Base-by-base conservation (phyloP, 176 grass and related monocot species). In the Otatea glauca region DNA sequence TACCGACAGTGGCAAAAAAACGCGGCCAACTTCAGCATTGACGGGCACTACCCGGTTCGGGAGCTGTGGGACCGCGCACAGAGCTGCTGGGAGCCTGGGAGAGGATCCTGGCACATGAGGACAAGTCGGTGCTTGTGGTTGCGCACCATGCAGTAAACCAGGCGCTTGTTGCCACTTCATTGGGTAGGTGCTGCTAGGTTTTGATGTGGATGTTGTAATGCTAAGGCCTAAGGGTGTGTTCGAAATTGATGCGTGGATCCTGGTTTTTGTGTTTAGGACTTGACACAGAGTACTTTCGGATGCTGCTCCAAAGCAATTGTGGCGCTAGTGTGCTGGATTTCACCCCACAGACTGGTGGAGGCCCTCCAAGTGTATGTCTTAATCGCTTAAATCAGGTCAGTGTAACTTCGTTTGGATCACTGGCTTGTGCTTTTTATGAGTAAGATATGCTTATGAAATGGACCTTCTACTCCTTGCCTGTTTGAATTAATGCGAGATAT, bases 81-180 rank as follows among this genome's bases (percentile, higher is more conserved):
- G 69, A 90, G 79, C 90, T 95, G 89, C 29, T 29, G 29, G 29
- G 29, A 29, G 29, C 29, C 64, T 42, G 96, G 92, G 85, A 85
- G 82, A 93, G 89, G 81, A 95, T 98, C 64, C 72, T 95, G 69
- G 88, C 88, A 14, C 93, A 92, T 7, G 89, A 92, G 80, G 93
- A 85, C 45, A 95, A 85, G 80, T 92, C 96, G 0, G 89, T 98
- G n/a, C 93, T 98, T 78, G 93, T 98, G 50, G 96, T 95, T n/a
- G 96, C 96, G 6, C 96, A 98, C 59, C 92, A 98, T 92, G 93
- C 96, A 8, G 92, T 98, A 49, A 98, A 95, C 59, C 93, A 98
- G 51, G 96, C 93, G 17, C 93, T 98, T 11, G 89, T 98, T 20
- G 93, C 96, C 68, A 92, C 91, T 17, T 90, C 91, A 16, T 69